phyloP scores from a whole-genome alignment of 2,329 filamentous ascomycete genomes.

The Cadophora luteo-olivacea region DNA sequence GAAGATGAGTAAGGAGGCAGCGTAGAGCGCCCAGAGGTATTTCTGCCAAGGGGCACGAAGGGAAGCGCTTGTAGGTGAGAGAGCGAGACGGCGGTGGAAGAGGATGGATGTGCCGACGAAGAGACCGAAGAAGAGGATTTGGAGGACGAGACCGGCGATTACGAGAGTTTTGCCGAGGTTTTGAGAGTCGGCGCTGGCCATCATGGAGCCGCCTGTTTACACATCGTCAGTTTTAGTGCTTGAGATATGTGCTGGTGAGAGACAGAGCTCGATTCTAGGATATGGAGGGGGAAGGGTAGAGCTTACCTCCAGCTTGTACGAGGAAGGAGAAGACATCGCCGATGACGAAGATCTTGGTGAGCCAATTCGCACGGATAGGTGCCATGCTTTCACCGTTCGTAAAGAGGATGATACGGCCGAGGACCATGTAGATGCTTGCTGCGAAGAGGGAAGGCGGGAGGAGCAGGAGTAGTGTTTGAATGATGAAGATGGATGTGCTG shows the following conservation, averaged over 20 bases:
- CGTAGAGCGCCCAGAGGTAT: slow-evolving; percentile 51
- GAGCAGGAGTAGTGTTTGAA: slow-evolving; percentile 47
- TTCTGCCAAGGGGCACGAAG: slow-evolving; percentile 41
- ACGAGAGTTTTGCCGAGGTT: slow-evolving; percentile 50
- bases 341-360: slow-evolving; percentile 54
- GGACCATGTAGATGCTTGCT: slow-evolving; percentile 49
- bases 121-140: slow-evolving; percentile 56
- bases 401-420: slow-evolving; percentile 46
- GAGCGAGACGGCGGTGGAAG: slow-evolving; percentile 51
- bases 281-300: not conserved
- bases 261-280: too few relatives aligned
- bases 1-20: slow-evolving; percentile 51
- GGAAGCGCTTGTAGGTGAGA: slow-evolving; percentile 36
- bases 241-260: too few relatives aligned
- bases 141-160: slow-evolving; percentile 54
- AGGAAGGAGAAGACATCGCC: slow-evolving; percentile 53
- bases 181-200: slow-evolving; percentile 39
- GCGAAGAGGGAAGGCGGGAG: slow-evolving; percentile 49
- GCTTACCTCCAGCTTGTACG: slow-evolving; percentile 48
- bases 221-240: not conserved
- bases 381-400: slow-evolving; percentile 48
- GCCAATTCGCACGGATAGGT: slow-evolving; percentile 48
- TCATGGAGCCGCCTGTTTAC: slow-evolving; percentile 38
- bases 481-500: slow-evolving; percentile 44
- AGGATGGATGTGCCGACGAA: slow-evolving; percentile 52